Percentiles rank a stretch among this genome's conserved stretches.
phyloP scores from a whole-genome alignment of 257 asterid species.

The Knoxia roxburghii region DNA sequence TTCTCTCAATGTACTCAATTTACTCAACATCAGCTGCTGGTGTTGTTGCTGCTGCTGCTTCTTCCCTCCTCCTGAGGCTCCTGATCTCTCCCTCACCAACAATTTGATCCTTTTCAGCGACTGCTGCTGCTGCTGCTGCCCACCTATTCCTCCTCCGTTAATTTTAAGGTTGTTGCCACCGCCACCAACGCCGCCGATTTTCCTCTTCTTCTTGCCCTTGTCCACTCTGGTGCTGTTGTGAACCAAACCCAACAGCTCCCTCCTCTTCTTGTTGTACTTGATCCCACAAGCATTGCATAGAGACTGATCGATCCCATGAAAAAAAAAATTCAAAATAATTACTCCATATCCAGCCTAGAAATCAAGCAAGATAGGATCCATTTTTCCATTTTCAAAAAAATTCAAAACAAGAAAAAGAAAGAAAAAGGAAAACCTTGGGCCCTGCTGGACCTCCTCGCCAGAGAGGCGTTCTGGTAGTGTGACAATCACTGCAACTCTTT shows the following conservation, averaged over 20 bases:
- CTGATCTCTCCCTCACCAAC: slow-evolving; percentile 46
- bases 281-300: slow-evolving; percentile 93
- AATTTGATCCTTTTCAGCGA: slow-evolving; percentile 51
- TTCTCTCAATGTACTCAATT: slow-evolving; percentile 54
- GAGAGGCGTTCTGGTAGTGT: slow-evolving; percentile 76
- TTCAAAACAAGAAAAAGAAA: background rate
- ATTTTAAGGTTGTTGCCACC: too few species aligned
- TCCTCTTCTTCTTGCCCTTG: slow-evolving; percentile 40
- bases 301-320: slow-evolving; percentile 48
- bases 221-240: slow-evolving; percentile 30
- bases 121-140: slow-evolving; percentile 21
- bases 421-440: slow-evolving; percentile 51
- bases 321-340: too few species aligned
- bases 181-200: slow-evolving; percentile 18
- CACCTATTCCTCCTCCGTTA: background rate
- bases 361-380: too few species aligned
- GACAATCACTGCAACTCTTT: slow-evolving; percentile 65
- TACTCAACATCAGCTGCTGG: slow-evolving; percentile 24
- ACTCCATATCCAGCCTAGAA: too few species aligned
- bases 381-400: background rate
- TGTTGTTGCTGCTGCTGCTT: too few species aligned
- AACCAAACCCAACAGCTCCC: slow-evolving; percentile 66
- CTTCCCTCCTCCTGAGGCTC: too few species aligned
- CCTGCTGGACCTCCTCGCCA: slow-evolving; percentile 99
- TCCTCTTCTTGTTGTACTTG: slow-evolving; percentile 75